phyloP scores from a whole-genome alignment of 306 rosid genomes.

The Trichosanthes cucumerina region DNA sequence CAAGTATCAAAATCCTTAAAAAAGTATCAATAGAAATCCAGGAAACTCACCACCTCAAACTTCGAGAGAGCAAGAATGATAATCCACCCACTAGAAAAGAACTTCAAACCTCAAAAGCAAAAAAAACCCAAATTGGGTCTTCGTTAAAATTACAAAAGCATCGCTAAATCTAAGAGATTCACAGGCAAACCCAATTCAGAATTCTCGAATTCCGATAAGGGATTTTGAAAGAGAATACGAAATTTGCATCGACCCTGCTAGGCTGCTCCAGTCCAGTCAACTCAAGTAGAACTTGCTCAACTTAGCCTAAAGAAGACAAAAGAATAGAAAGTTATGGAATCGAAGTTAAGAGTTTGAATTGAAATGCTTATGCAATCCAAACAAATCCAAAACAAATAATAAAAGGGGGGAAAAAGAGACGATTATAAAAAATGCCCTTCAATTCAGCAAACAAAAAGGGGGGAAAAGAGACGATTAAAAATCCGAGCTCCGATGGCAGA shows the following conservation, averaged over 20 bases:
- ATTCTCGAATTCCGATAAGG: neutral
- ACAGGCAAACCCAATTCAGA: neutral
- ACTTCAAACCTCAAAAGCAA: neutral
- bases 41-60: neutral
- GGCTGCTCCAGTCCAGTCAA: neutral
- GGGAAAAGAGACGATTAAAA: neutral
- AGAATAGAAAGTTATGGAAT: neutral
- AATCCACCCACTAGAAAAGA: neutral
- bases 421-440: neutral
- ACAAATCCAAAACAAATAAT: neutral
- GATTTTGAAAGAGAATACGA: neutral
- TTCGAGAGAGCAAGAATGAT: neutral
- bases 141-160: neutral
- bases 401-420: neutral
- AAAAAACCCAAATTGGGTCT: neutral
- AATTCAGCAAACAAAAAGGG: neutral
- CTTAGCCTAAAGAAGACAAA: neutral
- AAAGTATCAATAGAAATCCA: neutral
- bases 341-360: neutral
- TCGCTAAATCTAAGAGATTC: neutral
- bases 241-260: neutral
- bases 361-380: neutral
- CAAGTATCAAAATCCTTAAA: neutral
- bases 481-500: neutral
- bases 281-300: neutral